phyloP scores from a whole-genome alignment of 2,329 filamentous ascomycete genomes.

The Sporothrix mexicana region DNA sequence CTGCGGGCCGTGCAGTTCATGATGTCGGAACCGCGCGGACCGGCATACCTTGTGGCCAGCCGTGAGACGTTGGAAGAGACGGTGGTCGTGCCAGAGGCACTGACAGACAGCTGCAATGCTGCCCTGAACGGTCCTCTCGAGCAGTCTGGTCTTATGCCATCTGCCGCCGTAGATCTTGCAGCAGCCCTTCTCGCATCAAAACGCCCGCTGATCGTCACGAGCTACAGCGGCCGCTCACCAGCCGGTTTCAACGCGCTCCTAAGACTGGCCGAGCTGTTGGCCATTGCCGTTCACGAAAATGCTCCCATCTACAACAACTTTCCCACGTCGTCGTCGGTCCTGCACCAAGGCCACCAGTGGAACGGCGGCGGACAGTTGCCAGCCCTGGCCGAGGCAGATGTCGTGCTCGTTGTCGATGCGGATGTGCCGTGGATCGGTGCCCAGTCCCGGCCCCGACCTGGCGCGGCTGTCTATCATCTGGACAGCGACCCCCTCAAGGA shows the following conservation, averaged over 20 bases:
- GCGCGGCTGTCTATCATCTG: neutral
- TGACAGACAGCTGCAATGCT: neutral
- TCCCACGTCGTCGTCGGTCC: neutral
- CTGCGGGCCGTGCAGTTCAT: conserved; percentile 12
- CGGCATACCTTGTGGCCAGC: neutral
- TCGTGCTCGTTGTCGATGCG: neutral
- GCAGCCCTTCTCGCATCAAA: neutral
- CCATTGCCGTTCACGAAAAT: conserved; percentile 16
- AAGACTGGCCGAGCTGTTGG: neutral
- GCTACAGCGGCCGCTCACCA: neutral
- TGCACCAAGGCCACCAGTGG: conserved; percentile 23
- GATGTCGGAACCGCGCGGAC: conserved; percentile 13
- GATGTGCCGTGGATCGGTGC: conserved; percentile 24
- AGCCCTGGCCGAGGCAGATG: conserved; percentile 2
- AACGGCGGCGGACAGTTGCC: conserved; percentile 9
- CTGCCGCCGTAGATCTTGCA: neutral
- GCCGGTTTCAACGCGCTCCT: neutral
- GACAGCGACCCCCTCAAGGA: conserved; percentile 9
- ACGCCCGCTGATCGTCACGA: conserved; percentile 4
- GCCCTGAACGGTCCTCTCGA: neutral
- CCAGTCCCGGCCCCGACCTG: neutral
- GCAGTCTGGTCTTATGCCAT: neutral
- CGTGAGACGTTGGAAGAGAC: conserved; percentile 10
- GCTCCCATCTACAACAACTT: conserved; percentile 26
- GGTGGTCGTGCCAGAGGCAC: neutral